These are phyloP conservation scores for Fennellomyces sp. DNA, from an alignment of 371 early-diverging fungal genomes.

Conservation along the genomic window DNA sequence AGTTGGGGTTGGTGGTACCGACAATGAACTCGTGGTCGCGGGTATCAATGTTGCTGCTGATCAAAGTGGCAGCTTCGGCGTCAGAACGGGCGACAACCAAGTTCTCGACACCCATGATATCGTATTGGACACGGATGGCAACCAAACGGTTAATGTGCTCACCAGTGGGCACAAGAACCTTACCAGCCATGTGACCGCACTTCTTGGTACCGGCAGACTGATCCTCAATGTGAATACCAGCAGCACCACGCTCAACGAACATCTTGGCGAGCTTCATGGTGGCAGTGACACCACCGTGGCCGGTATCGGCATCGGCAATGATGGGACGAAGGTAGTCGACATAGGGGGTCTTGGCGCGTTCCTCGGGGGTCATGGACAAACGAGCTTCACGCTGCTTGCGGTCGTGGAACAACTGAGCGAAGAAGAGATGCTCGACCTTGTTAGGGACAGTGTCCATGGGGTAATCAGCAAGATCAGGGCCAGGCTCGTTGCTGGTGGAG, in stretches of 20 bases:
- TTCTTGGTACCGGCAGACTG: slow-evolving; percentile 96
- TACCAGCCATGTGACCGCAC: slow-evolving; percentile 99
- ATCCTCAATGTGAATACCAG: slow-evolving; percentile 92
- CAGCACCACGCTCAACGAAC: slow-evolving; percentile 88
- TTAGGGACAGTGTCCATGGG: slow-evolving; percentile 99
- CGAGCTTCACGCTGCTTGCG: slow-evolving; percentile 95
- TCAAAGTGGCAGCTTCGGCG: slow-evolving; percentile 96
- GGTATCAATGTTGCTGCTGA: slow-evolving; percentile 94
- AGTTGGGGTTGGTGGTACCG: slow-evolving; percentile 84
- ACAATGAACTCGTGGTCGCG: slow-evolving; percentile 97
- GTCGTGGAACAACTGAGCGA: slow-evolving; percentile 98
- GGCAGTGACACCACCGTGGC: slow-evolving; percentile 90
- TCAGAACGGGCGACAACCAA: slow-evolving; percentile 95
- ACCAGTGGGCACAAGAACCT: slow-evolving; percentile 95
- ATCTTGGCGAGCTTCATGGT: slow-evolving; percentile 88
- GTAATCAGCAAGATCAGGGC: slow-evolving; percentile 98
- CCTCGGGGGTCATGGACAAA: slow-evolving; percentile 64
- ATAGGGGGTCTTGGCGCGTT: slow-evolving; percentile 75
- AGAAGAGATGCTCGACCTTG: slow-evolving; percentile 98
- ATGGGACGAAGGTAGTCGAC: slow-evolving; percentile 95
- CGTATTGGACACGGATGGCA: slow-evolving; percentile 95
- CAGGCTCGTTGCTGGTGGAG: slow-evolving; percentile 96
- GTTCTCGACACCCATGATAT: slow-evolving; percentile 98
- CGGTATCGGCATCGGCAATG: slow-evolving; percentile 98
- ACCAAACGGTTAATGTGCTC: slow-evolving; percentile 98